phyloP scores from a whole-genome alignment of 2,329 filamentous ascomycete genomes.

The Cladophialophora psammophila region DNA sequence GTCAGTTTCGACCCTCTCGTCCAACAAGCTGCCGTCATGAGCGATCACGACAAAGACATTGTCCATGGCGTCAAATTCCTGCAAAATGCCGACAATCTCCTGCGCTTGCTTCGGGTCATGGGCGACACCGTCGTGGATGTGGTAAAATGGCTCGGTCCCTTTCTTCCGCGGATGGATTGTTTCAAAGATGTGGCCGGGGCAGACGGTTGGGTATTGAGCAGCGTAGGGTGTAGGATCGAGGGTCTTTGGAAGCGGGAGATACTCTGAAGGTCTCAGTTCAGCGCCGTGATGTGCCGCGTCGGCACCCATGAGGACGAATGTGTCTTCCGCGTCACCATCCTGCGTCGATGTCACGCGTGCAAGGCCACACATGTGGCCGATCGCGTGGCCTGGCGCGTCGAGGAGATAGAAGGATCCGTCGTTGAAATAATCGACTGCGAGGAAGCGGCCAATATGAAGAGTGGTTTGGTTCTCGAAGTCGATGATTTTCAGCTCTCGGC shows the following conservation, averaged over 20 bases:
- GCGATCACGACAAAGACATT: slow-evolving; percentile 43
- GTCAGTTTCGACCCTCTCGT: slow-evolving; percentile 36
- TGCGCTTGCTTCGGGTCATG: slow-evolving; percentile 26
- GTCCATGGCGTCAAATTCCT: slow-evolving; percentile 41
- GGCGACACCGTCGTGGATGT: slow-evolving; percentile 8
- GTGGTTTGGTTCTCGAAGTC: slow-evolving; percentile 19
- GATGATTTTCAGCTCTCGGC: slow-evolving; percentile 39
- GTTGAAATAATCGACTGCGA: slow-evolving; percentile 52
- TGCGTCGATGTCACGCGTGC: slow-evolving; percentile 49
- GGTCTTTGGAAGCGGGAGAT: slow-evolving; percentile 41
- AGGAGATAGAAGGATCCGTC: slow-evolving; percentile 51
- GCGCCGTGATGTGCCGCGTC: slow-evolving; percentile 56
- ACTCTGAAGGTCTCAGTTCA: slow-evolving; percentile 42
- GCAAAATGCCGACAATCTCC: slow-evolving; percentile 37
- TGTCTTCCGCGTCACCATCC: slow-evolving; percentile 16
- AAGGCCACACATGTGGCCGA: slow-evolving; percentile 59
- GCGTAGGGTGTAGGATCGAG: slow-evolving; percentile 17
- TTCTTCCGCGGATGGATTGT: not conserved
- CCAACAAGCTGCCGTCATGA: slow-evolving; percentile 41
- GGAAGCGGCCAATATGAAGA: slow-evolving; percentile 46
- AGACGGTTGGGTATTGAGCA: not conserved
- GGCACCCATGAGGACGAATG: slow-evolving; percentile 61
- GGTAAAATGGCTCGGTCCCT: slow-evolving; percentile 22
- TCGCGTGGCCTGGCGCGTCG: slow-evolving; percentile 55
- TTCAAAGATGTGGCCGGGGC: slow-evolving; percentile 13